Evolutionary conservation across 345 rosid species (phyloP).

Genomic region (Linum tenue): DNA sequence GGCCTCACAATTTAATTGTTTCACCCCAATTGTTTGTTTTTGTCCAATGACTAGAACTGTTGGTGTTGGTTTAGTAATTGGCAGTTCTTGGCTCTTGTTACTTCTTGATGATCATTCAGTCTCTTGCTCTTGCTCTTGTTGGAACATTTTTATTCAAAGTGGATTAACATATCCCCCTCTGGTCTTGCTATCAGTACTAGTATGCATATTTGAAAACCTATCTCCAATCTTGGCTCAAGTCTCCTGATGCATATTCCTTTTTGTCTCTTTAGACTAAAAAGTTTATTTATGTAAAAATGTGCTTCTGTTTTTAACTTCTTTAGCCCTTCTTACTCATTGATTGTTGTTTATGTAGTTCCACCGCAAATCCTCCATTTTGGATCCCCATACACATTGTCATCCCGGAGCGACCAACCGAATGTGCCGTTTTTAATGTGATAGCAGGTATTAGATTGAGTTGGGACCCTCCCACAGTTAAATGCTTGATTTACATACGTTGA

Average conservation of each 20-base stretch:
- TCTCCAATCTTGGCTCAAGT: background rate
- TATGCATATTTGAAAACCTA: too few relatives aligned
- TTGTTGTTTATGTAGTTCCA: constrained; percentile 47
- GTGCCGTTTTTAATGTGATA: constrained; percentile 79
- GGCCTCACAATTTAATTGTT: background rate
- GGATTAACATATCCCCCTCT: too few relatives aligned
- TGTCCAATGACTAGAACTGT: background rate
- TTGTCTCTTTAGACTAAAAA: background rate
- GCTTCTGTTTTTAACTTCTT: background rate
- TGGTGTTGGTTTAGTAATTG: background rate
- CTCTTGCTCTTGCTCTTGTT: too few relatives aligned
- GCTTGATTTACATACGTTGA: background rate
- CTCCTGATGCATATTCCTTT: too few relatives aligned
- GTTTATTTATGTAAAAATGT: background rate
- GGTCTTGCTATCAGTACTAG: too few relatives aligned
- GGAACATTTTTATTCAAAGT: too few relatives aligned
- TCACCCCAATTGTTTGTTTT: background rate
- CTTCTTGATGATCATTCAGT: too few relatives aligned
- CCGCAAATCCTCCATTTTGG: constrained; percentile 90
- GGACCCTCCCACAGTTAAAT: background rate
- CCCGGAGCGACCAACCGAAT: constrained; percentile 95
- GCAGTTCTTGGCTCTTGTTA: too few relatives aligned
- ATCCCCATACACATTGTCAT: constrained; percentile 92
- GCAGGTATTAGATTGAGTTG: constrained; percentile 53
- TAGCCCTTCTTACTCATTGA: background rate